Evolutionary conservation across 23 red algal species (phyloP).

Genomic region (Cyanidium caldarium): DNA sequence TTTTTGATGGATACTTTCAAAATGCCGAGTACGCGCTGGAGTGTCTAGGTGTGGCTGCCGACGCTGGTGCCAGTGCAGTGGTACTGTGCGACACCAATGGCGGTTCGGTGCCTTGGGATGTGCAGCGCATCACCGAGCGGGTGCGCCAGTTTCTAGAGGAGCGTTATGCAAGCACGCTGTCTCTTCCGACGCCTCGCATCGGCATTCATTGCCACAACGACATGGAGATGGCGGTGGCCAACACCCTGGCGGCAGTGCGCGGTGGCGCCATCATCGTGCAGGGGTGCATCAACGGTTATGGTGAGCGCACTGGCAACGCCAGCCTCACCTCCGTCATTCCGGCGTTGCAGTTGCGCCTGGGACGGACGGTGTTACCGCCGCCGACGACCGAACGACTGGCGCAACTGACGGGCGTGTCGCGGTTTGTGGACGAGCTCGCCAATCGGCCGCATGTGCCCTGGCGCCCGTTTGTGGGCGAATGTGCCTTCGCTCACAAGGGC

Average conservation of each 20-base stretch:
- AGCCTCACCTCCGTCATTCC: slow-evolving; percentile 90
- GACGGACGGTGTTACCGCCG: slow-evolving; percentile 16
- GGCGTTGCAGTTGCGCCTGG: slow-evolving; percentile 65
- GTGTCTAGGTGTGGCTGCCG: slow-evolving; percentile 46
- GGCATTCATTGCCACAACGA: slow-evolving; percentile 99
- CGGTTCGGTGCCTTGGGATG: slow-evolving; percentile 63
- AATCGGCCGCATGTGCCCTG: slow-evolving; percentile 42
- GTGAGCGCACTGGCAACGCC: slow-evolving; percentile 95
- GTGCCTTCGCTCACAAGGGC: slow-evolving; percentile 97
- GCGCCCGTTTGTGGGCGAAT: slow-evolving; percentile 63
- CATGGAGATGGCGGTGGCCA: slow-evolving; percentile 93
- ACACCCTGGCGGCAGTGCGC: slow-evolving; percentile 72
- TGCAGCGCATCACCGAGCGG: slow-evolving; percentile 24
- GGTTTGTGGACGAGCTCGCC: slow-evolving; percentile 77
- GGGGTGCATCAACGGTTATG: slow-evolving; percentile 84
- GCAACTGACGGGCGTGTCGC: slow-evolving; percentile 49
- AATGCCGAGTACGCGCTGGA: slow-evolving; percentile 43
- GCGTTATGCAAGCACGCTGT: neutral
- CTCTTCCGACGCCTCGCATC: slow-evolving; percentile 7
- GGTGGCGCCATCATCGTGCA: slow-evolving; percentile 69
- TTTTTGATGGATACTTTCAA: slow-evolving; percentile 80
- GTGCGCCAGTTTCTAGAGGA: slow-evolving; percentile 8
- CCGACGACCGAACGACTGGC: slow-evolving; percentile 12
- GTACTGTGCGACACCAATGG: slow-evolving; percentile 99
- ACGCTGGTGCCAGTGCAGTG: slow-evolving; percentile 59